These are phyloP conservation scores for Pichia scutulata DNA, from an alignment of 805 yeast genomes.

Conservation along the genomic window DNA sequence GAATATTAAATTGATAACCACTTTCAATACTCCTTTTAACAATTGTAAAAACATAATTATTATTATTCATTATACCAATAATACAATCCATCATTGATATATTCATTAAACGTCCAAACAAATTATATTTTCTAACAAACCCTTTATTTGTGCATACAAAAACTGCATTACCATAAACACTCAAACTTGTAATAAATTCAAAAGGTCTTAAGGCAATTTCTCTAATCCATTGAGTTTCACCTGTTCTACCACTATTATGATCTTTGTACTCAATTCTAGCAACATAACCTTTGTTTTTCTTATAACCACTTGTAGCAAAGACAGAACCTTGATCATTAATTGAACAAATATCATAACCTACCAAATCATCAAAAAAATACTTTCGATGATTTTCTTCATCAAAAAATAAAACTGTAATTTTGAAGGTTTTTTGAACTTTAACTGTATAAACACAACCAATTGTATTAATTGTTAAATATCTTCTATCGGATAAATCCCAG, in stretches of 20 bases:
- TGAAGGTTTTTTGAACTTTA: slow-evolving; percentile 39
- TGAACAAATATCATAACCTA: slow-evolving; percentile 66
- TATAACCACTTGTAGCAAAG: slow-evolving; percentile 40
- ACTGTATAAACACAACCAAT: slow-evolving; percentile 81
- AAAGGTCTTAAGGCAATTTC: slow-evolving; percentile 29
- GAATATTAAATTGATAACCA: slow-evolving; percentile 21
- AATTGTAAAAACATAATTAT: slow-evolving; percentile 48
- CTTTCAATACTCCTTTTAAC: slow-evolving; percentile 8
- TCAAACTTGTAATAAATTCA: slow-evolving; percentile 61
- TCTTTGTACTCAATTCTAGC: slow-evolving; percentile 51
- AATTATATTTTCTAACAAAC: slow-evolving; percentile 59
- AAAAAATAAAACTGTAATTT: slow-evolving; percentile 77
- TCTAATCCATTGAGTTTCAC: slow-evolving; percentile 72
- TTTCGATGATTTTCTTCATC: slow-evolving; percentile 71
- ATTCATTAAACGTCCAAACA: slow-evolving; percentile 64
- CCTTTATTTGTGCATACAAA: slow-evolving; percentile 74
- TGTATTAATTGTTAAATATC: slow-evolving; percentile 74
- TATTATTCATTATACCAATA: slow-evolving; percentile 60
- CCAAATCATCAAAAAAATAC: slow-evolving; percentile 75
- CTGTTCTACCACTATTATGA: slow-evolving; percentile 57
- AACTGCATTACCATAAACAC: slow-evolving; percentile 54
- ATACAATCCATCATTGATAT: slow-evolving; percentile 69
- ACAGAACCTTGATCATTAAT: slow-evolving; percentile 60
- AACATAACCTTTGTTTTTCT: slow-evolving; percentile 20
- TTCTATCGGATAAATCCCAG: slow-evolving; percentile 50